Conservation (phyloP, 257 asterid species). For the Salvia miltiorrhiza region DNA sequence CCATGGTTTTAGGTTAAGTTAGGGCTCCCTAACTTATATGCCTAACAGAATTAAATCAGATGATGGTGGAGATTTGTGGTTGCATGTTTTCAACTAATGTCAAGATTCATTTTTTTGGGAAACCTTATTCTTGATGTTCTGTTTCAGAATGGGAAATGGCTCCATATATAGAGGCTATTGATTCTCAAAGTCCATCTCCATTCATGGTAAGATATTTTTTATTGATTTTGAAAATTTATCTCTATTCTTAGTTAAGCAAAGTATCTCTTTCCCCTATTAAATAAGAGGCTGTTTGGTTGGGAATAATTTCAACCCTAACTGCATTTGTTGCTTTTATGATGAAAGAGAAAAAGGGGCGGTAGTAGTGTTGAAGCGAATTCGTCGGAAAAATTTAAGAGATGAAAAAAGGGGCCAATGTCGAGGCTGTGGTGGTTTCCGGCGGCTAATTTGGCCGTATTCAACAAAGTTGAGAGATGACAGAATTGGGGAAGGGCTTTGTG, state of each 20-base stretch:
- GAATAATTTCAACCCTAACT: too few relatives aligned
- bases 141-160: constrained; percentile 87
- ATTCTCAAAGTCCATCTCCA: constrained; percentile 71
- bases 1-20: too few relatives aligned
- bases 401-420: too few relatives aligned
- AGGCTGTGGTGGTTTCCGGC: too few relatives aligned
- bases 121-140: constrained; percentile 20
- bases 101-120: constrained; percentile 14
- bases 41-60: not conserved
- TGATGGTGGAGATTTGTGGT: not conserved
- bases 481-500: too few relatives aligned
- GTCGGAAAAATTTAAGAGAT: too few relatives aligned
- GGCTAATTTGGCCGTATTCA: too few relatives aligned
- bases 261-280: constrained; percentile 3
- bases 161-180: constrained; percentile 93
- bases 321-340: too few relatives aligned
- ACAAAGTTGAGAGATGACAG: too few relatives aligned
- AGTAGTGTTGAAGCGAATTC: too few relatives aligned
- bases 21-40: too few relatives aligned
- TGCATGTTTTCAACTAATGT: not conserved
- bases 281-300: not conserved
- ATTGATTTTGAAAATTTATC: constrained; percentile 69
- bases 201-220: constrained; percentile 46
- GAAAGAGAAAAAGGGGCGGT: too few relatives aligned
- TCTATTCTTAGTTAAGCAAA: constrained; percentile 46